Evolutionary conservation across 805 yeast species (phyloP).

Genomic region (fission yeast (Schizosaccharomyces pombe)): DNA sequence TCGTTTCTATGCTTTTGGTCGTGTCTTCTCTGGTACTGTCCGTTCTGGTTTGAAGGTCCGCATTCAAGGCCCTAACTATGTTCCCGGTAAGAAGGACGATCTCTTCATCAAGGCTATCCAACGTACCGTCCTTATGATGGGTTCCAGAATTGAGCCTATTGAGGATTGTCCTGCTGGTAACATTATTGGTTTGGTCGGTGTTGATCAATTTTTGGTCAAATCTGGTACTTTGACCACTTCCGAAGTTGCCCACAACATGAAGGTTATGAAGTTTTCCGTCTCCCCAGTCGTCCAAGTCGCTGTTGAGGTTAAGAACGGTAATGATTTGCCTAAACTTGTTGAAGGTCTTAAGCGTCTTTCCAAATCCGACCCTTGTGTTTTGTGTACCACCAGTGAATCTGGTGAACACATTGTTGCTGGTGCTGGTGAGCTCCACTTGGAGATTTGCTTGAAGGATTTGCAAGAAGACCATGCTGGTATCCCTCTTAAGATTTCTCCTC

Average conservation of each 20-base stretch:
- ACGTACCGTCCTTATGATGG: conserved; percentile 99
- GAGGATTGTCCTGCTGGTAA: conserved; percentile 99
- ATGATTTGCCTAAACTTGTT: conserved; percentile 96
- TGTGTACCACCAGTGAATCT: conserved; percentile 63
- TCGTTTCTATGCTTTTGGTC: conserved; percentile 99
- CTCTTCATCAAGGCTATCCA: conserved; percentile 90
- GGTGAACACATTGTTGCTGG: conserved; percentile 99
- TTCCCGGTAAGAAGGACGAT: conserved; percentile 95
- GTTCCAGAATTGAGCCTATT: conserved; percentile 90
- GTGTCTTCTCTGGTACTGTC: conserved; percentile 99
- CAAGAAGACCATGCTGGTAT: conserved; percentile 99
- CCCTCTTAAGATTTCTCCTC: conserved; percentile 92
- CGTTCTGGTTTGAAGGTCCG: conserved; percentile 97
- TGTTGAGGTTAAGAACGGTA: conserved; percentile 98
- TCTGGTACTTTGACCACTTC: conserved; percentile 96
- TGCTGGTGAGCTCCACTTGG: conserved; percentile 98
- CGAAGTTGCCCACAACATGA: conserved; percentile 95
- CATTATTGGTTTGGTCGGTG: conserved; percentile 99
- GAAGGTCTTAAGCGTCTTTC: conserved; percentile 99
- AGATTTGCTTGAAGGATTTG: conserved; percentile 86
- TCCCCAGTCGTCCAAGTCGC: conserved; percentile 99
- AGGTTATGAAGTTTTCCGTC: conserved; percentile 99
- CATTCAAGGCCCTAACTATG: conserved; percentile 99
- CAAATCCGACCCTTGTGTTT: conserved; percentile 97
- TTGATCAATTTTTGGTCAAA: conserved; percentile 97